Evolutionary conservation across 1,284 basidiomycete species (phyloP).

Genomic region (Fomes fomentarius): DNA sequence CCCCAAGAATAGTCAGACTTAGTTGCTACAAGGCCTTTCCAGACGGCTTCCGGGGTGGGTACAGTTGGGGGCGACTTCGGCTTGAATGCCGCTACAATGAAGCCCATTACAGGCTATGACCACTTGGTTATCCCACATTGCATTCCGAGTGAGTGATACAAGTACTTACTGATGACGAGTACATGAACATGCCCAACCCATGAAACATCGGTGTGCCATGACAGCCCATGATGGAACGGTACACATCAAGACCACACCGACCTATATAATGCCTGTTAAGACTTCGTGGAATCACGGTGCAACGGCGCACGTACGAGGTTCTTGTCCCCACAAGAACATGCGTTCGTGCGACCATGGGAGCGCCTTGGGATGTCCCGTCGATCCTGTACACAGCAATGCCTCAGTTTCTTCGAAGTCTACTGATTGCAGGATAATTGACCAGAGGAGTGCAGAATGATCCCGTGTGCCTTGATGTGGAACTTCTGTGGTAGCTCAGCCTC

Average conservation of each 20-base stretch:
- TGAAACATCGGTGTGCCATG: slow-evolving; percentile 31
- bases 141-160: not conserved
- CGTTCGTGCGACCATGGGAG: slow-evolving; percentile 19
- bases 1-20: slow-evolving; percentile 23
- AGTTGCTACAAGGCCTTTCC: slow-evolving; percentile 22
- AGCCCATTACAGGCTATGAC: slow-evolving; percentile 16
- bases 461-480: slow-evolving; percentile 2
- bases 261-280: not conserved
- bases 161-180: slow-evolving; percentile 16
- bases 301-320: slow-evolving; percentile 16
- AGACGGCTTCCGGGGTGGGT: slow-evolving; percentile 27
- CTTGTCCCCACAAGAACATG: slow-evolving; percentile 7
- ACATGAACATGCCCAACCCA: slow-evolving; percentile 24
- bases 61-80: slow-evolving; percentile 24
- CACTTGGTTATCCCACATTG: not conserved
- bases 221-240: slow-evolving; percentile 17
- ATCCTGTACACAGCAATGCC: slow-evolving; percentile 6
- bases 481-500: slow-evolving; percentile 10
- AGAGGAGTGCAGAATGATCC: slow-evolving; percentile 26
- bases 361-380: slow-evolving; percentile 28
- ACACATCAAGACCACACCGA: slow-evolving; percentile 21
- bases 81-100: slow-evolving; percentile 21
- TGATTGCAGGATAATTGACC: slow-evolving; percentile 4
- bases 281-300: not conserved
- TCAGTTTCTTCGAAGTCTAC: not conserved